Percentiles rank a stretch among this genome's conserved stretches.
Conservation (phyloP, 768 basidiomycete species). For the Cyathus striatus region DNA sequence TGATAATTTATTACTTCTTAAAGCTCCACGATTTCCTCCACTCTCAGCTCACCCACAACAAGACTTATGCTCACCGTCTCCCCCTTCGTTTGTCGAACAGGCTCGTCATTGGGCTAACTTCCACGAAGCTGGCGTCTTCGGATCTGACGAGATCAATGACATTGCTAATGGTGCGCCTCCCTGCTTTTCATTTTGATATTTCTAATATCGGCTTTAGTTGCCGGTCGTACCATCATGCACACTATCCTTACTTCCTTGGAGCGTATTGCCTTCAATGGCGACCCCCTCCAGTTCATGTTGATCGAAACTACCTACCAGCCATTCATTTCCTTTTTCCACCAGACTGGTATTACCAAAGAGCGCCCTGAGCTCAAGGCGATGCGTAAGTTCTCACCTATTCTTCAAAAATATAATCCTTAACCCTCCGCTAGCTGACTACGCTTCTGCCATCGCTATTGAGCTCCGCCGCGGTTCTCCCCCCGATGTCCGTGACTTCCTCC, state of each 20-base stretch:
- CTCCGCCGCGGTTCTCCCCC: constrained; percentile 71
- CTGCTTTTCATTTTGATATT: no score
- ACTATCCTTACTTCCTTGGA: constrained; percentile 68
- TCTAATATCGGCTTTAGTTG: no score
- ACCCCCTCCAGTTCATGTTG: constrained; percentile 74
- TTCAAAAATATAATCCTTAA: background rate
- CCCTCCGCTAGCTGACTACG: constrained; percentile 55
- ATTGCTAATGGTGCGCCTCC: constrained; percentile 71
- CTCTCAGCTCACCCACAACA: constrained; percentile 76
- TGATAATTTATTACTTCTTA: constrained; percentile 1
- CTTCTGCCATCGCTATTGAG: constrained; percentile 73
- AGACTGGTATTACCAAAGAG: constrained; percentile 55
- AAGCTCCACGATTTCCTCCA: constrained; percentile 78
- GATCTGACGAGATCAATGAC: constrained; percentile 50
- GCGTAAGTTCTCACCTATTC: constrained; percentile 40
- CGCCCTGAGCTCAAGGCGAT: constrained; percentile 58
- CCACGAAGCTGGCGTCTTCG: constrained; percentile 77
- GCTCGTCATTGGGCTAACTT: constrained; percentile 72
- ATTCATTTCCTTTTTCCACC: constrained; percentile 84
- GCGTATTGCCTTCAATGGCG: constrained; percentile 73
- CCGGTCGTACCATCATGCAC: constrained; percentile 74
- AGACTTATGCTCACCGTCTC: constrained; percentile 72
- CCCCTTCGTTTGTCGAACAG: constrained; percentile 75
- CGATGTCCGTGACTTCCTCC: constrained; percentile 75
- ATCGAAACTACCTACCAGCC: constrained; percentile 85